Evolutionary conservation across 1,284 basidiomycete genomes (phyloP).

Genomic region (Rhodofomes roseus): DNA sequence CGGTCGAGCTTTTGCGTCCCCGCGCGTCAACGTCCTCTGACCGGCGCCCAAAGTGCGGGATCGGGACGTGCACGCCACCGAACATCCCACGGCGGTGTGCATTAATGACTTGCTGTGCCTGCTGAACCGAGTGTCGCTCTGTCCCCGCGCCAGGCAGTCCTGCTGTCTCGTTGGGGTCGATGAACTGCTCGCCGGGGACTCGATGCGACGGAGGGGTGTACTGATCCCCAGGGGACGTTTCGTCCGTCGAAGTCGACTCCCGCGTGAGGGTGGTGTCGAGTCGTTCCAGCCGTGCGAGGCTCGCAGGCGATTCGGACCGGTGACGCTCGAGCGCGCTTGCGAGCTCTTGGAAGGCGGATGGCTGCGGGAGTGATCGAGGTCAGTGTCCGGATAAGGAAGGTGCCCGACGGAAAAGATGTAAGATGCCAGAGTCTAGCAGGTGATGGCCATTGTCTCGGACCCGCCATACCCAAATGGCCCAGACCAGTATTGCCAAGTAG

Average conservation of each 20-base stretch:
- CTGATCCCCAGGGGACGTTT: background rate
- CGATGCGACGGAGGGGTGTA: constrained; percentile 15
- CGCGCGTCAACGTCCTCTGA: constrained; percentile 1
- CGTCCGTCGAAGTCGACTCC: constrained; percentile 12
- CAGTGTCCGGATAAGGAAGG: background rate
- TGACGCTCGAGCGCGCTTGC: constrained; percentile 40
- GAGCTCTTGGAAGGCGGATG: constrained; percentile 47
- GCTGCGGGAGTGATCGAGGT: constrained; percentile 29
- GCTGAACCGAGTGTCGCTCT: constrained; percentile 24
- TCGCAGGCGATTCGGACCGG: constrained; percentile 20
- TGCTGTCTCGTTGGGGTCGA: constrained; percentile 30
- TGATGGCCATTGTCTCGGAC: background rate
- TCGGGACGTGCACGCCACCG: constrained; percentile 6
- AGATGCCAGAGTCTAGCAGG: background rate
- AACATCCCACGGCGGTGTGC: constrained; percentile 24
- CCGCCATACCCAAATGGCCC: background rate
- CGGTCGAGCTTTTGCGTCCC: constrained; percentile 2
- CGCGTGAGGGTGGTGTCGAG: constrained; percentile 15
- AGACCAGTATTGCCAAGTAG: background rate
- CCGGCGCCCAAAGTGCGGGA: background rate
- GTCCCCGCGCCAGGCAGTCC: constrained; percentile 30
- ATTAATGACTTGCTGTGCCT: constrained; percentile 18
- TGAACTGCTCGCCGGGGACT: constrained; percentile 28
- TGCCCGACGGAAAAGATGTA: background rate
- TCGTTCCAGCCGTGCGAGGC: constrained; percentile 8